A percentile compares a stretch with the other conserved stretches of the same genome.
Evolutionary conservation across 2,329 filamentous ascomycete genomes (phyloP).

Genomic region (Colletotrichum shisoi): DNA sequence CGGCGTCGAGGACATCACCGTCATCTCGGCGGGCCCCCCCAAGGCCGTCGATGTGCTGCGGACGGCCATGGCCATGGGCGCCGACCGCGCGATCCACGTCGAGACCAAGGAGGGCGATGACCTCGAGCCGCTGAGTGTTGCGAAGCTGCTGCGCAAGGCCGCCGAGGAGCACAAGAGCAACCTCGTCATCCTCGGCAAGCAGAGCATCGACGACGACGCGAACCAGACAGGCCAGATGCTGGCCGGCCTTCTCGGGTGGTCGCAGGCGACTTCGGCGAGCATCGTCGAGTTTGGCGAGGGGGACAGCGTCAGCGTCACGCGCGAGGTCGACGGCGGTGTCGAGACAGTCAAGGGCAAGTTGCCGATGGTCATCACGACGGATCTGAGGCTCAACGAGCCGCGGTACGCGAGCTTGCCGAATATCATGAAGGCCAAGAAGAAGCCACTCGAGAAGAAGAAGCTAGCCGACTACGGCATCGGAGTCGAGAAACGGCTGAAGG

Average conservation of each 20-base stretch:
- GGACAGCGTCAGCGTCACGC: conserved; percentile 77
- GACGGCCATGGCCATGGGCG: conserved; percentile 98
- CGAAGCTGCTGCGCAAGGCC: conserved; percentile 83
- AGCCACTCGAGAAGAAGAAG: conserved; percentile 92
- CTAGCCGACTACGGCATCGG: conserved; percentile 83
- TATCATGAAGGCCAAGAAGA: conserved; percentile 99
- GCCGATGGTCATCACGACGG: conserved; percentile 93
- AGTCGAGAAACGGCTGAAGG: conserved; percentile 79
- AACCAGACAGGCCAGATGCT: conserved; percentile 98
- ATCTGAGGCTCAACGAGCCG: conserved; percentile 92
- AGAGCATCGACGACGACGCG: conserved; percentile 96
- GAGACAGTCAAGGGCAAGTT: conserved; percentile 87
- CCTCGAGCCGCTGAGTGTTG: conserved; percentile 88
- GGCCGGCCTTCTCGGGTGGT: conserved; percentile 88
- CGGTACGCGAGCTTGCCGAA: conserved; percentile 95
- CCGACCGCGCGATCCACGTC: conserved; percentile 89
- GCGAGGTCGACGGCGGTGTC: conserved; percentile 93
- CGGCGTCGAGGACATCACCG: conserved; percentile 89
- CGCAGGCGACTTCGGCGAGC: conserved; percentile 92
- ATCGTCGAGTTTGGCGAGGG: conserved; percentile 78
- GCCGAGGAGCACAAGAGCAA: conserved; percentile 88
- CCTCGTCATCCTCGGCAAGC: conserved; percentile 92
- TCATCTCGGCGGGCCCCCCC: conserved; percentile 84
- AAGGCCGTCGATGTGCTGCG: conserved; percentile 90
- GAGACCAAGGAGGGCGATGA: conserved; percentile 78